Conservation (phyloP, 371 early-diverging fungal genomes). For the Saksenaea oblongispora region DNA sequence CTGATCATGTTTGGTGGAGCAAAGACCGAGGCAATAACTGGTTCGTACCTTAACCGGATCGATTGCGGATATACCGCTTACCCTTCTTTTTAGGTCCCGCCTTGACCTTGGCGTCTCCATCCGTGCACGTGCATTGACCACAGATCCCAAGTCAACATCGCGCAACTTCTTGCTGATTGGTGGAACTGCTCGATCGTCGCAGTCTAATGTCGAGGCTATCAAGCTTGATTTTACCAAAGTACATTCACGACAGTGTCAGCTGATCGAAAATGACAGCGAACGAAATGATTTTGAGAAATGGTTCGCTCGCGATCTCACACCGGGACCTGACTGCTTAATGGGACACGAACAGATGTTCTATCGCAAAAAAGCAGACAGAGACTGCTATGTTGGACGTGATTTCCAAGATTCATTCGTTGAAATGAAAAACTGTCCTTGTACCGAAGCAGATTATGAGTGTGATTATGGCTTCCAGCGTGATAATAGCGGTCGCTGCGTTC, state of each 20-base stretch:
- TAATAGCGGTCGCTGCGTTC: constrained; percentile 56
- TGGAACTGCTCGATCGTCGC: constrained; percentile 27
- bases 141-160: constrained; percentile 67
- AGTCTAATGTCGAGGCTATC: constrained; percentile 45
- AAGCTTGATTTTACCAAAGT: constrained; percentile 74
- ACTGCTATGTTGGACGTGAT: constrained; percentile 78
- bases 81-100: constrained; percentile 25
- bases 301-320: constrained; percentile 62
- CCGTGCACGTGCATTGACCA: constrained; percentile 60
- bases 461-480: constrained; percentile 79
- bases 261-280: constrained; percentile 48
- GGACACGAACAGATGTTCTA: constrained; percentile 77
- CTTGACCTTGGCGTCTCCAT: constrained; percentile 46
- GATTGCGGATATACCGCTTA: not conserved
- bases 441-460: constrained; percentile 89
- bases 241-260: constrained; percentile 67
- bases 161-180: constrained; percentile 59
- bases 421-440: constrained; percentile 74
- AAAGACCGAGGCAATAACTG: constrained; percentile 83
- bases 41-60: constrained; percentile 37
- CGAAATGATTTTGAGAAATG: constrained; percentile 82
- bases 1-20: constrained; percentile 72
- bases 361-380: constrained; percentile 74
- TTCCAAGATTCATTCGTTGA: constrained; percentile 58
- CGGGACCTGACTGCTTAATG: constrained; percentile 82